Conservation (phyloP, 1,284 basidiomycete genomes). For the Leccinum cinnamomeum region DNA sequence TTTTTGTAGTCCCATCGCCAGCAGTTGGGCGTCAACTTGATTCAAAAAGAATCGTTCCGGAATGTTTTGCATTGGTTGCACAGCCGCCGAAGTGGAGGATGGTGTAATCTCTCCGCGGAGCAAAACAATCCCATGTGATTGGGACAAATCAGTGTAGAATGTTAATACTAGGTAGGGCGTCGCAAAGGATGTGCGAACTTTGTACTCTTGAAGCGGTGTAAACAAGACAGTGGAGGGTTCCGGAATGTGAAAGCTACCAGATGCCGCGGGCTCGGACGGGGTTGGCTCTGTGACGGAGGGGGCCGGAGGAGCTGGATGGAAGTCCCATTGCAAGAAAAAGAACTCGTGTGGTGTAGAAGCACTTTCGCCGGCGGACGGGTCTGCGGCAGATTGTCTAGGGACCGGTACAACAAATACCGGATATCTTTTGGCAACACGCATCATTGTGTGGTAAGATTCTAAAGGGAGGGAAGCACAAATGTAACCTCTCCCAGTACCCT, state of each 20-base stretch:
- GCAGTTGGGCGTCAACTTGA: slow-evolving; percentile 80
- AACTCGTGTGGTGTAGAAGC: slow-evolving; percentile 67
- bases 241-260: slow-evolving; percentile 41
- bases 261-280: slow-evolving; percentile 40
- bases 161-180: slow-evolving; percentile 91
- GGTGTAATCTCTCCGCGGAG: slow-evolving; percentile 92
- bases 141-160: slow-evolving; percentile 86
- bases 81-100: slow-evolving; percentile 42
- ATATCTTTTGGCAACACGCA: slow-evolving; percentile 59
- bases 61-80: slow-evolving; percentile 15
- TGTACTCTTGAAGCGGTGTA: slow-evolving; percentile 95
- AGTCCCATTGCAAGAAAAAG: slow-evolving; percentile 85
- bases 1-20: slow-evolving; percentile 76
- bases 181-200: slow-evolving; percentile 82
- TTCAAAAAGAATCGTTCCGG: slow-evolving; percentile 57
- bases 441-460: slow-evolving; percentile 73
- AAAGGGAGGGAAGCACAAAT: slow-evolving; percentile 80
- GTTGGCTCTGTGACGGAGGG: slow-evolving; percentile 41
- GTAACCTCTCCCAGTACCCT: slow-evolving; percentile 77
- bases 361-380: slow-evolving; percentile 30
- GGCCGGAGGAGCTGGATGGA: slow-evolving; percentile 66
- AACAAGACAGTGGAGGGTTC: slow-evolving; percentile 77
- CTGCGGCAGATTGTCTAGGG: slow-evolving; percentile 43
- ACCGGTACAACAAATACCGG: slow-evolving; percentile 81
- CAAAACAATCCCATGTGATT: slow-evolving; percentile 81